Conservation (phyloP, 2,329 filamentous ascomycete species). For the Diaporthe ilicicola region DNA sequence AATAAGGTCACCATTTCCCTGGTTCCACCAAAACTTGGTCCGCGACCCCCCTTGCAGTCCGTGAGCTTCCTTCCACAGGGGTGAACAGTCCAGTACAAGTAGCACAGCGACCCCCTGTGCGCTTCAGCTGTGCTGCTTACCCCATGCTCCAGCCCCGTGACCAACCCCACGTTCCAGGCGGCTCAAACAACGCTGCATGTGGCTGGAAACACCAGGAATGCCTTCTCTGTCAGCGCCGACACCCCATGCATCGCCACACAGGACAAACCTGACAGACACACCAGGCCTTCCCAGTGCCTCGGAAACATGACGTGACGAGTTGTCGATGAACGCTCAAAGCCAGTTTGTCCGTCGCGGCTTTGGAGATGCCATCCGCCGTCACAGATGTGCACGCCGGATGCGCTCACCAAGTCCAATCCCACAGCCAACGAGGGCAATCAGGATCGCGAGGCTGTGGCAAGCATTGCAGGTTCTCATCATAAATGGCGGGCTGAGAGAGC, state of each 20-base stretch:
- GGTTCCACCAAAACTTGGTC: background rate
- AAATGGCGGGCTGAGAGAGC: no score
- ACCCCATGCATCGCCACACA: background rate
- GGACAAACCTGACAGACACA: no score
- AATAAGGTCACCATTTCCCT: background rate
- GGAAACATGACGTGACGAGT: background rate
- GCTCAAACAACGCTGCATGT: no score
- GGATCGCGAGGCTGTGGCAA: no score
- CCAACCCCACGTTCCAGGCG: background rate
- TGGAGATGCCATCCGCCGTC: background rate
- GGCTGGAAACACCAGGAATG: no score
- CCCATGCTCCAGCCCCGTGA: background rate
- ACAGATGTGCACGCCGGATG: background rate
- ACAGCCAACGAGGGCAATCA: background rate
- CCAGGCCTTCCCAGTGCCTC: background rate
- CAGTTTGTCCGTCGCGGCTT: background rate
- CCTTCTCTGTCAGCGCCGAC: background rate
- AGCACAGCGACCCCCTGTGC: background rate
- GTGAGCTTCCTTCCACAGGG: background rate
- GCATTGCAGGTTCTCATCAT: no score
- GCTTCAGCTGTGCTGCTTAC: background rate
- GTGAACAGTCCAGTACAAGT: background rate
- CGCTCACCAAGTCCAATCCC: background rate
- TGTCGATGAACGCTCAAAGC: background rate
- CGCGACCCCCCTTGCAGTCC: background rate